Base-by-base conservation (phyloP, 768 basidiomycete species). In the Serendipita indica region DNA sequence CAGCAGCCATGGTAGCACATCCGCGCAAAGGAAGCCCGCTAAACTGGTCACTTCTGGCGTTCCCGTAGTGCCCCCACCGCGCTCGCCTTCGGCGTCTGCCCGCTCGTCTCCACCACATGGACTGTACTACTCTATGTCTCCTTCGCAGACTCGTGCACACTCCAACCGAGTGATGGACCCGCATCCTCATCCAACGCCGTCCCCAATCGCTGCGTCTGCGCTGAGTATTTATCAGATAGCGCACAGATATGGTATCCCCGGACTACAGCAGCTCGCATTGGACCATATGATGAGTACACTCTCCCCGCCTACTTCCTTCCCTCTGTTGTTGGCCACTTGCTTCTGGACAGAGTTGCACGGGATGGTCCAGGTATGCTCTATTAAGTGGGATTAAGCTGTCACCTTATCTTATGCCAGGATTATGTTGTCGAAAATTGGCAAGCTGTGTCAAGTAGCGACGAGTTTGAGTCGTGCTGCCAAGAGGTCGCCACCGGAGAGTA, bases 371-470 rank as follows among this genome's bases (percentile, higher is more conserved):
- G 82, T 82, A 61, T 16, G 72, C 65, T 12, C 27, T 33, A 14
- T 18, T 20, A 13, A n/a, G 12, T 37, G 57, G 43, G 63, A 20
- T 57, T 60, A 27, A 25, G 30, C 20, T 2, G 59, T 65, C 30
- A 62, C 59, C n/a, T 58, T 60, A 35, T 32, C 37, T 30, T 60
- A 33, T 57, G 59, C 0, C 62, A 83, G 78, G 84, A 87, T 65
- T 88, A 81, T 61, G 80, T 87, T 22, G 82, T 87, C 1, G 79
- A 83, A n/a, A 78, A 79, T 63, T 87, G 84, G 84, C 79, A 81
- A 39, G 80, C 81, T 59, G 83, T 86, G 5, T 80, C 79, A 22
- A 69, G 72, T 16, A 80, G 77, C 1, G 72, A 73, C 6, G 83
- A 83, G 63, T 84, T 86, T 64, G 83, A 85, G 66, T 73, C 72